phyloP scores from a whole-genome alignment of 345 rosid species.

The Brassica incana region DNA sequence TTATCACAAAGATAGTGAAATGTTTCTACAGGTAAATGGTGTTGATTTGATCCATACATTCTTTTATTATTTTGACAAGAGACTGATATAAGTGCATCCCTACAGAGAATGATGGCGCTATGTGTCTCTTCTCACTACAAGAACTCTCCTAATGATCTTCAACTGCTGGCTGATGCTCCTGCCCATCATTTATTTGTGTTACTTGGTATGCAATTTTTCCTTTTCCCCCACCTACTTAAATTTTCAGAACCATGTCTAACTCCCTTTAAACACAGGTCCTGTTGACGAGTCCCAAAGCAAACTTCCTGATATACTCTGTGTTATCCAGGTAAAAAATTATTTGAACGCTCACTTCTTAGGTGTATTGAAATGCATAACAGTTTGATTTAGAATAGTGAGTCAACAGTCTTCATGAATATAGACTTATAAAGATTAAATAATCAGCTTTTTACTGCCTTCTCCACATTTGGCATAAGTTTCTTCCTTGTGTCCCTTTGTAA shows the following conservation, averaged over 20 bases:
- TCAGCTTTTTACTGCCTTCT: slow-evolving; percentile 4
- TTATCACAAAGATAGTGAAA: slow-evolving; percentile 86
- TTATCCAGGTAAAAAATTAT: slow-evolving; percentile 65
- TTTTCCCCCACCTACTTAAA: slow-evolving; percentile 11
- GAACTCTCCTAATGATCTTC: slow-evolving; percentile 97
- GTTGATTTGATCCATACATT: not conserved
- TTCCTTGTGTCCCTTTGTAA: not conserved
- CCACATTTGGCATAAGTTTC: not conserved
- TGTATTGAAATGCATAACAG: not conserved
- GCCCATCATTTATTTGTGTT: slow-evolving; percentile 96
- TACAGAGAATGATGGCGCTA: slow-evolving; percentile 97
- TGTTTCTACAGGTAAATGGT: slow-evolving; percentile 71
- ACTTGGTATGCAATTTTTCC: slow-evolving; percentile 56
- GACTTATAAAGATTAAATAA: not conserved
- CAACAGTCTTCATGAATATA: slow-evolving; percentile 16
- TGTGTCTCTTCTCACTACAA: slow-evolving; percentile 96
- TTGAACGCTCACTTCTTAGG: not conserved
- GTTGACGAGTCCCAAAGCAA: slow-evolving; percentile 86
- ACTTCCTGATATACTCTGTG: slow-evolving; percentile 93
- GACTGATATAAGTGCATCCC: slow-evolving; percentile 30
- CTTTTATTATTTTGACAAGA: slow-evolving; percentile 7
- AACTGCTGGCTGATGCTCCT: slow-evolving; percentile 98
- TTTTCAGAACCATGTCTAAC: slow-evolving; percentile 11
- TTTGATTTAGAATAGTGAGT: not conserved
- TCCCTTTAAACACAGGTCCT: slow-evolving; percentile 59